Base-by-base conservation (phyloP, 805 yeast genomes). In the Yamadazyma endophytica region DNA sequence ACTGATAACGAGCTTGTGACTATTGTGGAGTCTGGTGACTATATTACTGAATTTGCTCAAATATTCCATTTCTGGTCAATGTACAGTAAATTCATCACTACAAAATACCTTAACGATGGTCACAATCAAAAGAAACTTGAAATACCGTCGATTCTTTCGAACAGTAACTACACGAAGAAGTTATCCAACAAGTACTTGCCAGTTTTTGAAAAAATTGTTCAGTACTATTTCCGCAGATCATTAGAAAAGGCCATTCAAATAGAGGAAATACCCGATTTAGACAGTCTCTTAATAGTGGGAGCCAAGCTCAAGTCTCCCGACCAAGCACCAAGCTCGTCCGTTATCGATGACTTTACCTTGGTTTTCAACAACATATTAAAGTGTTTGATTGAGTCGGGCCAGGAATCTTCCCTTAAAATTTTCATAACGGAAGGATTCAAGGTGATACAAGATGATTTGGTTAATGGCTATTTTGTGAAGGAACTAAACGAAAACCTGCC, bases 1-100 rank as follows among this genome's bases (percentile, higher is more conserved):
- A 40, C 39, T 13, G 50, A 52, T 12, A 61, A 60, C 15, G 64
- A 61, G 21, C 39, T 58, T 5, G 58, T 70, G 4, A 68, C 84
- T 5, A 64, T 82, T n/a, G 73, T 76, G 12, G 76, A 78, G 26
- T 71, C 82, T 9, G 83, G 85, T n/a, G 77, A 73, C 35, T 47
- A 82, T 13, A 61, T 83, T 8, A 72, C 68, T 32, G 97, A 92
- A 46, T 59, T 84, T 11, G 74, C 94, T 0, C 66, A 81, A 6
- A 82, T 92, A 52, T 61, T 90, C 49, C 85, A 83, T 49, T 79
- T 87, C 40, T 90, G 97, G 97, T 68, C 84, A 13, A 67, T 82
- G 61, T 86, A 85, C 51, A 69, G 82, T 36, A 75, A 77, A 46
- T 88, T 87, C 46, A 70, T 84, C 44, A 73, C 82, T 1, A 70